Base-by-base conservation (phyloP, 2,329 filamentous ascomycete species). In the Helotiales sp. region DNA sequence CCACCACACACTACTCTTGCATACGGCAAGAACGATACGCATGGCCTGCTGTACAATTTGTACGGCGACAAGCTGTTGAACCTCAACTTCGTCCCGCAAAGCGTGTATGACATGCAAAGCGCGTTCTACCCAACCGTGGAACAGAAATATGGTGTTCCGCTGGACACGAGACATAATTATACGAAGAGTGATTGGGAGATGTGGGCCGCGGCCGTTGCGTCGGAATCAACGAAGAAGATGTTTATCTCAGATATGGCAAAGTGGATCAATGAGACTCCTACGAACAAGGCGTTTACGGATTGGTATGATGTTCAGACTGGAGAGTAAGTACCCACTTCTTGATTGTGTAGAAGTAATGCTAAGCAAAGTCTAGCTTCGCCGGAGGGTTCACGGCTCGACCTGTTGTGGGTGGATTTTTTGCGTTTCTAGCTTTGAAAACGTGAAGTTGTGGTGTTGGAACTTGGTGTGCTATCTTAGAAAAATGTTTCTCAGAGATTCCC, bases 181-280 rank as follows among this genome's bases (percentile, higher is more conserved):
- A 91, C 92, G 69, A 97, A 97, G 81, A 88, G 87, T 0, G 93
- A 97, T 81, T 97, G 93, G 93, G 89, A 94, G 76, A 88, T 96
- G 64, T 70, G 69, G 69, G 87, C 88, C 5, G 93, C 93, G n/a
- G 90, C 93, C 10, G 89, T 94, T 11, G 86, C 91, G 0, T 84
- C 84, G 49, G 78, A 82, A 62, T 78, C 82, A 32, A 91, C 91
- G 1, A 84, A 88, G 63, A 79, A 83, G 11, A 83, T 89, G 76
- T 91, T 97, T 72, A 82, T 95, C 61, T 82, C 87, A 58, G 85
- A 87, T 40, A 85, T 95, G 52, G 91, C 91, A 1, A 81, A 79
- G 65, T 97, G 92, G 91, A 83, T 96, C 74, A 90, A 90, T 72
- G 86, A 89, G 75, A 96, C 93, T 1, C 81, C 80, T 1, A 92